These are phyloP conservation scores for Harringtonia aguacate DNA, from an alignment of 2,329 filamentous ascomycete genomes.

Conservation along the genomic window DNA sequence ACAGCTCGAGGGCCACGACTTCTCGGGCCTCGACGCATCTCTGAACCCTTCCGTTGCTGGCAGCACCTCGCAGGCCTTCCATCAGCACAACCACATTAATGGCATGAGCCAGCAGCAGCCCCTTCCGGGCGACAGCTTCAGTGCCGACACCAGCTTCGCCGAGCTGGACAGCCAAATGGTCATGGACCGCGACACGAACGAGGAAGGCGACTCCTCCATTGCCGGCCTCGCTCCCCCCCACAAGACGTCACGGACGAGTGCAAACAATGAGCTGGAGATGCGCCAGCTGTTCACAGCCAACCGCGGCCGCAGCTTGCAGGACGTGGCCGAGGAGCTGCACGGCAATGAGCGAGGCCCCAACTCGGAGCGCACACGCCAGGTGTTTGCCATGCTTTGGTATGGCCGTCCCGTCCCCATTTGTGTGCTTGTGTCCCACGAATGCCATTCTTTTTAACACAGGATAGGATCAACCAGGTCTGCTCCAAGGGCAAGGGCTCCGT, in stretches of 20 bases:
- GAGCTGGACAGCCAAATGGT: conserved; percentile 49
- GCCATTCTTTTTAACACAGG: not conserved
- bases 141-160: conserved; percentile 40
- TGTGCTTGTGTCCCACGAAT: not conserved
- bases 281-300: conserved; percentile 63
- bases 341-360: conserved; percentile 71
- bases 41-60: conserved; percentile 35
- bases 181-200: conserved; percentile 47
- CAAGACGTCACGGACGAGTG: conserved; percentile 55
- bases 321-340: conserved; percentile 66
- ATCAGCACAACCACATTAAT: conserved; percentile 21
- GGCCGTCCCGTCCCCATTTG: too few relatives aligned
- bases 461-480: conserved; percentile 64
- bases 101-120: conserved; percentile 36
- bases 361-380: conserved; percentile 72
- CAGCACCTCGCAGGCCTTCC: conserved; percentile 28
- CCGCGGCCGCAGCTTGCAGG: conserved; percentile 53
- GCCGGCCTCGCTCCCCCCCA: conserved; percentile 31
- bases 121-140: conserved; percentile 43
- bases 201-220: conserved; percentile 42
- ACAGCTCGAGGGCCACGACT: conserved; percentile 42
- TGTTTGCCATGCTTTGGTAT: conserved; percentile 85
- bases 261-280: conserved; percentile 74
- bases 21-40: conserved; percentile 33
- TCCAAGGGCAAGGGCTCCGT: conserved; percentile 73